Percentiles rank a stretch among this genome's conserved stretches.
Conservation (phyloP, 805 yeast genomes). For the Metschnikowia sp. region DNA sequence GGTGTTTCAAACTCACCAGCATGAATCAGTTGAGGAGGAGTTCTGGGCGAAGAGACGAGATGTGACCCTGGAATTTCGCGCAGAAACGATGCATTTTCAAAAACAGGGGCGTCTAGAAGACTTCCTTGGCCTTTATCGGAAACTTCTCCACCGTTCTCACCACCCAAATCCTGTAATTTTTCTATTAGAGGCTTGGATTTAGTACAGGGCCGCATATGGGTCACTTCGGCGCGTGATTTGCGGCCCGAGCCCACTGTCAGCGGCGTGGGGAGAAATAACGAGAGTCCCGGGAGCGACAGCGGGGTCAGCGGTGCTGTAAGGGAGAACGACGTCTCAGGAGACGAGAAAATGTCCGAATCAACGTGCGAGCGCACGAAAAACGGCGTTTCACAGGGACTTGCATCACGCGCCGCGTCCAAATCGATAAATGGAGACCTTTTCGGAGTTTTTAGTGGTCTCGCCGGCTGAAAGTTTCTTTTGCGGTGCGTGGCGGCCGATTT, state of each 20-base stretch:
- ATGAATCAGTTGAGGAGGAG: too few species aligned
- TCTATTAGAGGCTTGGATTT: constrained; percentile 6
- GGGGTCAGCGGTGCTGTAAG: background rate
- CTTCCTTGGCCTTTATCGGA: too few species aligned
- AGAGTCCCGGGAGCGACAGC: background rate
- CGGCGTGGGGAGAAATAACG: constrained; percentile 15
- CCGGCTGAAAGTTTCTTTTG: background rate
- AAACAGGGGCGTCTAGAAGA: too few species aligned
- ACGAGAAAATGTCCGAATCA: background rate
- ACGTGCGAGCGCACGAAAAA: background rate
- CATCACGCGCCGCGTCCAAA: background rate
- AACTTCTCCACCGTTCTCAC: background rate
- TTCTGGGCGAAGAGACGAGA: too few species aligned
- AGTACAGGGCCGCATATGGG: background rate
- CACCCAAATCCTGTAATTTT: background rate
- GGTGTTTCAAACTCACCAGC: too few species aligned
- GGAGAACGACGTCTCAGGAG: too few species aligned
- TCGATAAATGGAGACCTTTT: background rate
- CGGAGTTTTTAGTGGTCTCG: background rate
- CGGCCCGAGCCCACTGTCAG: constrained; percentile 18
- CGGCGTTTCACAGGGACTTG: background rate
- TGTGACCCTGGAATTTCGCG: too few species aligned
- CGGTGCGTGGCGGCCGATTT: constrained; percentile 1
- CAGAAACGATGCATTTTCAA: too few species aligned
- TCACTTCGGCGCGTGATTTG: constrained; percentile 1